These are phyloP conservation scores for Fusarium sp. DNA, from an alignment of 2,329 filamentous ascomycete species.

Conservation along the genomic window DNA sequence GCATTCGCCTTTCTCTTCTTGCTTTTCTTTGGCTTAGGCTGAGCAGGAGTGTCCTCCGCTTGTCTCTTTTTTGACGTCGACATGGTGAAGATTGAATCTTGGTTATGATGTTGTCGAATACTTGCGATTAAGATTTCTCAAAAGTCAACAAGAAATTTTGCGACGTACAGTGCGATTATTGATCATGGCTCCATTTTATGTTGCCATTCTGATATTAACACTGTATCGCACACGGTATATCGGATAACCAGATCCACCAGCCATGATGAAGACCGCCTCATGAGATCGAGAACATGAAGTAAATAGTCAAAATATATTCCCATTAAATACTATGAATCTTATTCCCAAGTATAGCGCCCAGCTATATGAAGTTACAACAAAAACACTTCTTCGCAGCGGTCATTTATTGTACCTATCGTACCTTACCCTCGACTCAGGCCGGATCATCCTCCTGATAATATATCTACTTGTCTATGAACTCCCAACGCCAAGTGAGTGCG, in stretches of 20 bases:
- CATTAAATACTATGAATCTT: background rate
- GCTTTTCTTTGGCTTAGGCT: conserved; percentile 59
- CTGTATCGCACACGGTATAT: conserved; percentile 30
- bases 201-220: background rate
- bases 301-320: background rate
- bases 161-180: conserved; percentile 38
- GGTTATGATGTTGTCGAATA: conserved; percentile 14
- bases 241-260: conserved; percentile 20
- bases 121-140: conserved; percentile 24
- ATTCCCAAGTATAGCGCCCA: too few relatives aligned
- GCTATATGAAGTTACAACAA: background rate
- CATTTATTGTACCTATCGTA: background rate
- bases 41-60: conserved; percentile 61
- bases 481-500: conserved; percentile 36
- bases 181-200: conserved; percentile 2
- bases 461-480: conserved; percentile 16
- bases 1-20: conserved; percentile 69
- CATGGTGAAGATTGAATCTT: conserved; percentile 49
- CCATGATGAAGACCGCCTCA: conserved; percentile 28
- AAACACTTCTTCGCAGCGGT: background rate
- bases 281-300: conserved; percentile 1
- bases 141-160: conserved; percentile 44
- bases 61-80: conserved; percentile 68
- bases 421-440: background rate
- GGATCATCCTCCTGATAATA: conserved; percentile 5